These are phyloP conservation scores for Colletotrichum caudatum DNA, from an alignment of 2,329 filamentous ascomycete species.

Conservation along the genomic window DNA sequence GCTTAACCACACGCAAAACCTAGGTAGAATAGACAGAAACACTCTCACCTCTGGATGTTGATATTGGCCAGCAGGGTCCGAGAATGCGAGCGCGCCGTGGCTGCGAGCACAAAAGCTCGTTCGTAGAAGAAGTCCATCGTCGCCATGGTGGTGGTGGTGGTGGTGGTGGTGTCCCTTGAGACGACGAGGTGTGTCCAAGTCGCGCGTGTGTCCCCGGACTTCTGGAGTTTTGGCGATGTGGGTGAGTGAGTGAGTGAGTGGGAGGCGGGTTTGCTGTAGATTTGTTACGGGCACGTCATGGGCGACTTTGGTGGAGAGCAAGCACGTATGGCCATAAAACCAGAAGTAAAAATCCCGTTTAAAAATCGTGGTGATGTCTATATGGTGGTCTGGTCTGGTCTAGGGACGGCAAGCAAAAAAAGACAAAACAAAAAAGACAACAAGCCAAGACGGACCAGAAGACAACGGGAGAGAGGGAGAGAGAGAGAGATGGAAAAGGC, in stretches of 20 bases:
- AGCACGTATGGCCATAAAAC: background rate
- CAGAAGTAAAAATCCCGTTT: background rate
- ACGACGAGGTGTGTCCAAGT: constrained; percentile 14
- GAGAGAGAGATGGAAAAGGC: background rate
- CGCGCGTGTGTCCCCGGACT: constrained; percentile 1
- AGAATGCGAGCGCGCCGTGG: constrained; percentile 12
- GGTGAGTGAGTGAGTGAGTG: background rate
- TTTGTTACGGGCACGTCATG: constrained; percentile 35
- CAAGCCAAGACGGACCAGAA: background rate
- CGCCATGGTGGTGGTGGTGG: too few relatives aligned
- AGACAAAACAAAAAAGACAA: background rate
- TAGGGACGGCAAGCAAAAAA: background rate
- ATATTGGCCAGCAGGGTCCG: constrained; percentile 17
- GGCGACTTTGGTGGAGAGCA: background rate
- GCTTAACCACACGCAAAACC: background rate
- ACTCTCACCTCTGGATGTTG: constrained; percentile 24
- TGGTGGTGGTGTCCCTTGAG: background rate
- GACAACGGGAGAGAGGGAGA: background rate
- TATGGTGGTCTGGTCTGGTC: background rate
- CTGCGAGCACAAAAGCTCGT: constrained; percentile 32
- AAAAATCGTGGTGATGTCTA: background rate
- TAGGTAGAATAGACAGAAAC: background rate
- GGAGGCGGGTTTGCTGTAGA: background rate
- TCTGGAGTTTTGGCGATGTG: constrained; percentile 6
- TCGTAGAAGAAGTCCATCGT: constrained; percentile 27